phyloP scores from a whole-genome alignment of 176 grass and related monocot genomes.

The Areca catechu region DNA sequence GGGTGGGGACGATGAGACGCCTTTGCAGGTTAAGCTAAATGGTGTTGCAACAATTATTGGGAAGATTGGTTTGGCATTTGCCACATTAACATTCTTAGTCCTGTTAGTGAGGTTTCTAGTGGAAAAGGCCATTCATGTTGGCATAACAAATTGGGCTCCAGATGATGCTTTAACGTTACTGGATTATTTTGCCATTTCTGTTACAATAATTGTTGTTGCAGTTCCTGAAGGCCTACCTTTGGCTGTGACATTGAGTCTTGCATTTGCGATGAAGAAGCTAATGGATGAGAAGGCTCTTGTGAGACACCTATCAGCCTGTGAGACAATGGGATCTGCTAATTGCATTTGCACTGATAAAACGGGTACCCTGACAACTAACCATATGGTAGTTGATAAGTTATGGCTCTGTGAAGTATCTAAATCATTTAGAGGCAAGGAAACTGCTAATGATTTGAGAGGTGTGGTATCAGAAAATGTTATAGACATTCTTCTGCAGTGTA shows the following conservation, averaged over 20 bases:
- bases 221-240: constrained; percentile 89
- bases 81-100: constrained; percentile 66
- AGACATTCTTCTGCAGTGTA: constrained; percentile 51
- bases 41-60: constrained; percentile 97
- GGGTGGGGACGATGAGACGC: constrained; percentile 89
- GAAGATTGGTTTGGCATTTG: constrained; percentile 84
- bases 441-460: constrained; percentile 36
- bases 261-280: constrained; percentile 96
- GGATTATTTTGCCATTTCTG: constrained; percentile 75
- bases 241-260: constrained; percentile 86
- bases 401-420: constrained; percentile 45
- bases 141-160: constrained; percentile 35
- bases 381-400: constrained; percentile 93
- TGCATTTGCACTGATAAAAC: constrained; percentile 99
- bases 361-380: constrained; percentile 86
- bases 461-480: constrained; percentile 39
- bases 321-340: constrained; percentile 94
- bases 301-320: constrained; percentile 82
- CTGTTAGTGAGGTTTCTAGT: constrained; percentile 57
- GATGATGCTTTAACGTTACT: constrained; percentile 65
- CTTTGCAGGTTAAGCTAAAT: constrained; percentile 94
- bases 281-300: constrained; percentile 93
- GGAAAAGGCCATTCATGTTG: constrained; percentile 30
- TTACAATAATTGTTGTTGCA: constrained; percentile 90
- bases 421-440: constrained; percentile 39